Base-by-base conservation (phyloP, 2,329 filamentous ascomycete genomes). In the Colletotrichum magnum region DNA sequence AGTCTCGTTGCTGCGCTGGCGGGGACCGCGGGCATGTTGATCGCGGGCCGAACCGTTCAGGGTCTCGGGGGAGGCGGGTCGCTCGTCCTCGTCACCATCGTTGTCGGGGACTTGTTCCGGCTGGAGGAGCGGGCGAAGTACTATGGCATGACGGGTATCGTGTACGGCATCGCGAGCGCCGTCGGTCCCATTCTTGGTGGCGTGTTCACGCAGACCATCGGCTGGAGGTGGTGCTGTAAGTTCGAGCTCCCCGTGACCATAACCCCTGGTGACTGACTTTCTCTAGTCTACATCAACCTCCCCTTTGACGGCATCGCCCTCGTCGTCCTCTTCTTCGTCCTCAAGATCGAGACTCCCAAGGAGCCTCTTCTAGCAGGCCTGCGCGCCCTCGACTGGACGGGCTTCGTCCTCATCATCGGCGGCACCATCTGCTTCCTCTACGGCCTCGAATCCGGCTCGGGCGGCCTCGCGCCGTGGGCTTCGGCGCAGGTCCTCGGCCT, bases 371-470 rank as follows among this genome's bases (percentile, higher is more conserved):
- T 80, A 80, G 41, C 86, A 50, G 88, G 88, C 0, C 76, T 91
- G 5, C 86, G 87, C 69, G 86, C 86, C 0, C 77, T 84, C 10
- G 82, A 84, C 68, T 84, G 82, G 81, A 52, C 75, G 21, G 90
- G 90, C 3, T 86, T 85, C 1, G 71, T 89, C 12, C 79, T 84
- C 1, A 86, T 92, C 73, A 82, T 90, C 16, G 84, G 84, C 36
- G 87, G 85, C 5, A 88, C 87, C 0, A 79, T 90, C 48, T 88
- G 89, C 84, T 81, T 90, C 57, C 81, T 90, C 7, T 84, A 90
- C 36, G 89, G 88, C n/a, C 82, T 92, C 7, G 86, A 90, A 71
- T 88, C 86, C 54, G 89, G 89, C 6, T 88, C 73, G 3, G 70
- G 88, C 24, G 82, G 85, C 12, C 77, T 81, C 2, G 79, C 83